phyloP scores from a whole-genome alignment of 495 filamentous ascomycete genomes.

The Lophiostoma macrostomum region DNA sequence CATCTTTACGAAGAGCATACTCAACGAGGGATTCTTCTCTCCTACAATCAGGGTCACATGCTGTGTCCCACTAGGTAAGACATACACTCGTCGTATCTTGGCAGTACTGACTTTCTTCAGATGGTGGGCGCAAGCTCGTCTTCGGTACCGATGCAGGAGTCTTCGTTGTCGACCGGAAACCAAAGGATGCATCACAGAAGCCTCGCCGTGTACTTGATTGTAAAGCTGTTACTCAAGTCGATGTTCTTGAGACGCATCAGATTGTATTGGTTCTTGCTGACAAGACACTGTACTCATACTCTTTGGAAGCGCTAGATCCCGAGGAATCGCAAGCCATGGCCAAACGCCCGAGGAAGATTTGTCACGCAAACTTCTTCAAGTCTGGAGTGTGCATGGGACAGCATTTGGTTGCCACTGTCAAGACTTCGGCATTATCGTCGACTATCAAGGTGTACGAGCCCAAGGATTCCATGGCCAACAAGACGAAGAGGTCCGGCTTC shows the following conservation, averaged over 20 bases:
- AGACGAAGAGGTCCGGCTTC: slow-evolving; percentile 87
- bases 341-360: slow-evolving; percentile 95
- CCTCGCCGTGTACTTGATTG: slow-evolving; percentile 84
- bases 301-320: slow-evolving; percentile 77
- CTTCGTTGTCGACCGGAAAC: slow-evolving; percentile 83
- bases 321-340: slow-evolving; percentile 69
- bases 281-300: slow-evolving; percentile 84
- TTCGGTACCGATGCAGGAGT: slow-evolving; percentile 93
- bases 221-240: slow-evolving; percentile 86
- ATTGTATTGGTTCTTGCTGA: slow-evolving; percentile 89
- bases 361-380: slow-evolving; percentile 97
- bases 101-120: slow-evolving; percentile 49
- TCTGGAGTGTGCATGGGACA: slow-evolving; percentile 90
- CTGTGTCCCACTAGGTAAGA: slow-evolving; percentile 75
- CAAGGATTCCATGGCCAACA: slow-evolving; percentile 82
- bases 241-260: slow-evolving; percentile 91
- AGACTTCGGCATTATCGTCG: slow-evolving; percentile 80
- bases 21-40: slow-evolving; percentile 83
- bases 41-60: slow-evolving; percentile 83
- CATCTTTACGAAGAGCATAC: slow-evolving; percentile 85
- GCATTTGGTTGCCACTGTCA: slow-evolving; percentile 92
- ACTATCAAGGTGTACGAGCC: slow-evolving; percentile 98
- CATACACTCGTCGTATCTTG: neutral
- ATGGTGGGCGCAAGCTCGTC: slow-evolving; percentile 92
- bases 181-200: slow-evolving; percentile 71